Evolutionary conservation across 129 eudicot genomes (phyloP).

Genomic region (Silybum marianum): DNA sequence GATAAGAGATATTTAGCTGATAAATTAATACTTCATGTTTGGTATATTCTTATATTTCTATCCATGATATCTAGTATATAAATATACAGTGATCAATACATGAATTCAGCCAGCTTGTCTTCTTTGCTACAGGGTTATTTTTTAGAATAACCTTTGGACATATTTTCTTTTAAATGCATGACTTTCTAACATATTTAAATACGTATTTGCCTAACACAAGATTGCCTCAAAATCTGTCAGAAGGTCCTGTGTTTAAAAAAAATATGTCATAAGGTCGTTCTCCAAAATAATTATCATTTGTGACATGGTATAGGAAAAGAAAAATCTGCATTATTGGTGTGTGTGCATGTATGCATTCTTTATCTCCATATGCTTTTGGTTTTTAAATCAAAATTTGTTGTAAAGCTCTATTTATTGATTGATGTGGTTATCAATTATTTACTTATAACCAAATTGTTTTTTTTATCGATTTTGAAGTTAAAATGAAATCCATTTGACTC

Average conservation of each 20-base stretch:
- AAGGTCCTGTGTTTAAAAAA: not conserved
- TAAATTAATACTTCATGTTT: slow-evolving; percentile 26
- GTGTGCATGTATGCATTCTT: not conserved
- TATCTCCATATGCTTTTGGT: slow-evolving; percentile 13
- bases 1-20: slow-evolving; percentile 8
- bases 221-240: not conserved
- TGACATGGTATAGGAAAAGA: slow-evolving; percentile 10
- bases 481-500: not conserved
- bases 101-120: slow-evolving; percentile 18
- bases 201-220: not conserved
- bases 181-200: not conserved
- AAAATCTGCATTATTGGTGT: slow-evolving; percentile 2
- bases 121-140: not conserved
- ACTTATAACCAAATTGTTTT: not conserved
- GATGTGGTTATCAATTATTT: not conserved
- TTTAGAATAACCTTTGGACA: not conserved
- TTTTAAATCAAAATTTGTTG: not conserved
- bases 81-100: slow-evolving; percentile 24
- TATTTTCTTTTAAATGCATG: not conserved
- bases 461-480: slow-evolving; percentile 1
- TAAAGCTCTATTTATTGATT: not conserved
- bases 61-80: slow-evolving; percentile 23
- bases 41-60: slow-evolving; percentile 31
- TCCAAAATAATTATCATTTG: not conserved
- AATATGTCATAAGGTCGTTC: not conserved